These are phyloP conservation scores for Ceratocystis lukuohia DNA, from an alignment of 2,329 filamentous ascomycete genomes.

Conservation along the genomic window DNA sequence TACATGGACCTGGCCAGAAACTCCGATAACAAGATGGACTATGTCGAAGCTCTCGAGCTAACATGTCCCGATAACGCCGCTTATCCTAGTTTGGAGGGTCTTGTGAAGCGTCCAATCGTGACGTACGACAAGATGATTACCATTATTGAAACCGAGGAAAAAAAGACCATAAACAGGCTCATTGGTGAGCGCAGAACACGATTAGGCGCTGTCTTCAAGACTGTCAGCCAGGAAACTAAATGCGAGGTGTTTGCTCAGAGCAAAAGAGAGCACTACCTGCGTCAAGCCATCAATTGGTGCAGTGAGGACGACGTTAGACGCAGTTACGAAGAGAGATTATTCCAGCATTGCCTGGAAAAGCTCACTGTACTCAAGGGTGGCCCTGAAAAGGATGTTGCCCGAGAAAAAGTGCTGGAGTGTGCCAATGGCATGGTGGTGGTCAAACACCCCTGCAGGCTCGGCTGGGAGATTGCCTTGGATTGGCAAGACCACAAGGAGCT, in stretches of 20 bases:
- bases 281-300: constrained; percentile 78
- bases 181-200: constrained; percentile 81
- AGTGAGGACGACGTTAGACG: constrained; percentile 73
- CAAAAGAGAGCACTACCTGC: constrained; percentile 66
- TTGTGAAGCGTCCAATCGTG: constrained; percentile 62
- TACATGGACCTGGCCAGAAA: constrained; percentile 61
- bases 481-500: constrained; percentile 71
- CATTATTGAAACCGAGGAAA: constrained; percentile 74
- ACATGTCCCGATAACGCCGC: constrained; percentile 69
- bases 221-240: constrained; percentile 79
- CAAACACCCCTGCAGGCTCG: constrained; percentile 75
- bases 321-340: constrained; percentile 76
- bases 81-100: constrained; percentile 71
- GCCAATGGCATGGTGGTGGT: constrained; percentile 93
- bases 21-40: constrained; percentile 58
- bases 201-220: constrained; percentile 67
- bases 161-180: constrained; percentile 74
- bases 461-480: constrained; percentile 83
- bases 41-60: constrained; percentile 61
- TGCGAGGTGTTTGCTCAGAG: constrained; percentile 67
- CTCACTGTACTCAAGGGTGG: constrained; percentile 54
- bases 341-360: constrained; percentile 67
- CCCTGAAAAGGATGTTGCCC: constrained; percentile 53
- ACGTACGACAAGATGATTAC: constrained; percentile 75
- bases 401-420: constrained; percentile 58